Percentiles rank a stretch among this genome's conserved stretches.
phyloP scores from a whole-genome alignment of 106 monocot genomes.

The Alisma plantagoaquatica region DNA sequence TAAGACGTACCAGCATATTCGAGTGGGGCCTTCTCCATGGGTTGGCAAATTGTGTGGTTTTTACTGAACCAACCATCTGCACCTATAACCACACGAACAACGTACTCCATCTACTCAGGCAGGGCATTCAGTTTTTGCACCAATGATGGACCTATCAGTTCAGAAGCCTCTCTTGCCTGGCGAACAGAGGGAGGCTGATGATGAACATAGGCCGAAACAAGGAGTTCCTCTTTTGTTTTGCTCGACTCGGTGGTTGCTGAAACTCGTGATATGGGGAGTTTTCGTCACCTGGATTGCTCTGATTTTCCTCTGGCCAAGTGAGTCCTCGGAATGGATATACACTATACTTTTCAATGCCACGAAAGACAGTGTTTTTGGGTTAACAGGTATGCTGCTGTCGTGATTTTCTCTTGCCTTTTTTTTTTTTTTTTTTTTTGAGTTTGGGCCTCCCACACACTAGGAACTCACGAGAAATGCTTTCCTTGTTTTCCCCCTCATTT shows the following conservation, averaged over 20 bases:
- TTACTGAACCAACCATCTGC: too few species aligned
- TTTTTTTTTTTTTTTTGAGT: not conserved
- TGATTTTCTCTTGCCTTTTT: not conserved
- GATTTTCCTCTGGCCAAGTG: not conserved
- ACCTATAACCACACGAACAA: too few species aligned
- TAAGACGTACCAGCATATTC: too few species aligned
- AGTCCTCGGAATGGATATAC: not conserved
- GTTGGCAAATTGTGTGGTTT: too few species aligned
- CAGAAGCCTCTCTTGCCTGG: too few species aligned
- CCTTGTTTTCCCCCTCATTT: not conserved
- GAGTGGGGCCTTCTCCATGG: too few species aligned
- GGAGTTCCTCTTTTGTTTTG: not conserved
- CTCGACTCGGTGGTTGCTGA: not conserved
- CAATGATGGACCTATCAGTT: too few species aligned
- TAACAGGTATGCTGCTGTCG: constrained; percentile 1
- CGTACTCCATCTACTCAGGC: too few species aligned
- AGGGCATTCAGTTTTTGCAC: too few species aligned
- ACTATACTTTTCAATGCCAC: not conserved
- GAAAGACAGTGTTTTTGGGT: not conserved
- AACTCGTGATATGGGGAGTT: not conserved
- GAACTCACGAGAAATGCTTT: not conserved
- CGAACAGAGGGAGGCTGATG: too few species aligned
- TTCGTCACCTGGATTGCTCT: not conserved
- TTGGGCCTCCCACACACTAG: not conserved
- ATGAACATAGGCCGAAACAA: too few species aligned